Evolutionary conservation across 768 basidiomycete species (phyloP), one percentile per base, ranked within the genome.

Genomic region (Lepiota brunneoincarnata): DNA sequence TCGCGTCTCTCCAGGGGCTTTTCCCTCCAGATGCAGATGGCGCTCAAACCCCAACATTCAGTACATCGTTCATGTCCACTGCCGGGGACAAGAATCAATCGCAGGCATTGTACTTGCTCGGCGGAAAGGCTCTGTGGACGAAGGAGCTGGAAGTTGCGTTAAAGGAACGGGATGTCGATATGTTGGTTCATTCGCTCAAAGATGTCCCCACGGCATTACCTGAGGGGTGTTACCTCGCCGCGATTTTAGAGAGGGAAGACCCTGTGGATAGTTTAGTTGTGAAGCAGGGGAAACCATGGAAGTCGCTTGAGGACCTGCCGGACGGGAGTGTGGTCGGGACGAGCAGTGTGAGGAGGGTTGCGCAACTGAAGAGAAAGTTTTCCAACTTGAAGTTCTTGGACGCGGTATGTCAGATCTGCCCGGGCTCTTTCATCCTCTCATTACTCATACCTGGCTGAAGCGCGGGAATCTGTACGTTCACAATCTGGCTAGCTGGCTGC

Each of bases 81-180:
- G 93, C 83, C 72, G 64, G 96, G 76, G 96, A 98, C 73, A 89
- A 90, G 64, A 94, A 97, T 63, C 92, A 95, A 69, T 83, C 87
- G 1, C 87, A 92, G 59, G 82, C 83, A 2, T 75, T 97, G 15
- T 95, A 95, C 70, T 77, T 94, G 7, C 73, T 97, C 14, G 93
- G 93, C 36, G 93, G 91, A n/a, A 93, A 92, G 66, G 80, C 89
- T 0, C 70, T 98, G 24, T 99, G 97, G 97, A 99, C 97, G 35
- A 91, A 93, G 62, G 96, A 98, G 62, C 84, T 99, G 50, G 97
- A 99, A 67, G 88, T 90, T 17, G 86, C 84, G 40, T 73, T 99
- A 56, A 77, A 83, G 51, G 77, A 85, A 40, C 72, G 78, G 26
- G 73, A 77, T 11, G 88, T 95, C 45, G 97, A 99, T 67, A 84